Evolutionary conservation across 257 asterid species (phyloP), one percentile per base, ranked within the genome.

Genomic region (Ocimum tenuiflorum): DNA sequence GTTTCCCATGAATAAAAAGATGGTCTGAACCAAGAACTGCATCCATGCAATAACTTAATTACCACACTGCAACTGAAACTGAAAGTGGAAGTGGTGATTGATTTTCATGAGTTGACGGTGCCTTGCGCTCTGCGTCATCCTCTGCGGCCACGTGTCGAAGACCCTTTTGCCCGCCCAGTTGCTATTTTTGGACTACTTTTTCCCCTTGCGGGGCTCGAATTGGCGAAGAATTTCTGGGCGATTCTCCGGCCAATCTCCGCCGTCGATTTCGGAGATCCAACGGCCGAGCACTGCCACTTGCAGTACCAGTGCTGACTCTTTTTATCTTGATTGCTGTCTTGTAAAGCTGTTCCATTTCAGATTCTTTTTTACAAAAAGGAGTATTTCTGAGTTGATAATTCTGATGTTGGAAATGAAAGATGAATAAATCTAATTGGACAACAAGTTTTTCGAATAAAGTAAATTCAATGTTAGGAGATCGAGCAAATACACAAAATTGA

Each of bases 31-130:
- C 3, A 24, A 27, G 49, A 23, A 56, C 64, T 56, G 54, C 69
- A 49, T 48, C 24, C 48, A 54, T 56, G 54, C 67, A 54, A 42
- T 57, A 4, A 61, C 68, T 67, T n/a, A n/a, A n/a, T 27, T 27
- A 75, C 72, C 45, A 58, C 54, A 58, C 74, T 57, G 67, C 1
- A 47, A 56, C 66, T 67, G 45, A 3, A 19, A 65, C 52, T 67
- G 48, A 1, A 13, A 68, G 60, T 66, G 51, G 14, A 27, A 62
- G 33, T 60, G 46, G 14, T 45, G 49, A 20, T 15, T 74, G 62
- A 59, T 60, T 38, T 35, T 65, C 19, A 42, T 78, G 83, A 78
- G 57, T 71, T 71, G 78, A 74, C 83, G 70, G 60, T 74, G 22
- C 70, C 76, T 75, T 69, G 74, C 24, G 41, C 20, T 53, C 29